Percentiles rank a stretch among this genome's conserved stretches.
These are phyloP conservation scores for Xylaria hypoxylon DNA, from an alignment of 2,329 filamentous ascomycete genomes.

Conservation along the genomic window DNA sequence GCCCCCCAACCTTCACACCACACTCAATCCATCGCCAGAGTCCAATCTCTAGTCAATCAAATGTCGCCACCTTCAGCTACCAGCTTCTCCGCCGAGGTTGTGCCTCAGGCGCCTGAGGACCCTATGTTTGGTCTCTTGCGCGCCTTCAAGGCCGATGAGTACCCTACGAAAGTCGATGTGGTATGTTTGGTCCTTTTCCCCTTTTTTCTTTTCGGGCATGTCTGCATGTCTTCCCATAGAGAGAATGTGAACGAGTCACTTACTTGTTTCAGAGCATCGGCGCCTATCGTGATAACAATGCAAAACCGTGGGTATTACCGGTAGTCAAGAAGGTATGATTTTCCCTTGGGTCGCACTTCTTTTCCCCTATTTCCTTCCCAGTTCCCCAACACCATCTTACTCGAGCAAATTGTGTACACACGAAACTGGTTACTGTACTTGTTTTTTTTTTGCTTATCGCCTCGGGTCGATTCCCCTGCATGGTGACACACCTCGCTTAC, in stretches of 20 bases:
- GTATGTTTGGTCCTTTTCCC: constrained; percentile 61
- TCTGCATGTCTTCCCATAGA: not conserved
- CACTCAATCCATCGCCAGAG: constrained; percentile 62
- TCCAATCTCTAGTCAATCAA: constrained; percentile 74
- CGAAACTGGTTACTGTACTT: not conserved
- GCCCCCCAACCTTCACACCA: constrained; percentile 58
- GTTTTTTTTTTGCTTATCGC: not conserved
- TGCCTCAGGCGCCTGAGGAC: constrained; percentile 94
- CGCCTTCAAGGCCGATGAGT: constrained; percentile 83
- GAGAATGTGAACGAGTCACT: not conserved
- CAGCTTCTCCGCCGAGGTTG: constrained; percentile 79
- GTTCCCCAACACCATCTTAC: not conserved
- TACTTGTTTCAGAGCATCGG: constrained; percentile 71
- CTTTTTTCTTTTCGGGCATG: not conserved
- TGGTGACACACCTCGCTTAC: constrained; percentile 40
- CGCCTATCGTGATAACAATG: constrained; percentile 93
- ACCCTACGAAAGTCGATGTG: constrained; percentile 88
- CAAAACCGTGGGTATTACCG: constrained; percentile 96
- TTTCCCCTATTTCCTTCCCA: not conserved
- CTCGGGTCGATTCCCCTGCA: constrained; percentile 10
- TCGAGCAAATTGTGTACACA: not conserved
- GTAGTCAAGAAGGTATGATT: constrained; percentile 90
- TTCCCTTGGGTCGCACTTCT: not conserved
- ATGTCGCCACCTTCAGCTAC: constrained; percentile 73
- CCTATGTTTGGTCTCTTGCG: constrained; percentile 93